Evolutionary conservation across 768 basidiomycete species (phyloP), one percentile per base, ranked within the genome.

Genomic region (Lanmaoa pseudosensibilis): DNA sequence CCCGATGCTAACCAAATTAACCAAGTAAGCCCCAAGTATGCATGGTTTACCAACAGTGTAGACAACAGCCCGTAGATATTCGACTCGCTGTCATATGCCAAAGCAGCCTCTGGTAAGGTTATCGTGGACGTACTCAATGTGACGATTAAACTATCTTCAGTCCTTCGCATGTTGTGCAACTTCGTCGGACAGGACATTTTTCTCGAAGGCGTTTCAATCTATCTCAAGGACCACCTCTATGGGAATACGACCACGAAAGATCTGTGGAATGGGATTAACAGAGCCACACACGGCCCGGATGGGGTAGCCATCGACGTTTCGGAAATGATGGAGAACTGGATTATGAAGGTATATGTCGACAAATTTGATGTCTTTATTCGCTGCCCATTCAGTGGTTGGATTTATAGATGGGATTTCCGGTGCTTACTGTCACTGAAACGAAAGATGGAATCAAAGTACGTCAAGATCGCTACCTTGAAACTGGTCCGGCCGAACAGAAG

Each of bases 391-490:
- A 41, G 33, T 55, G 43, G 21, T 8, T 33, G 40, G 18, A n/a
- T 23, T 36, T 54, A 45, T 46, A 80, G 81, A 78, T 83, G 55
- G 97, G 97, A 16, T 98, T 88, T 78, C 97, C 97, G 2, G 86
- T 98, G 25, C 70, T 98, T 53, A 89, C 85, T 33, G 92, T 98
- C 44, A 88, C 84, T 2, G 94, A 98, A 73, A 81, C 78, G 13
- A 70, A 77, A 1, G 82, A 80, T 43, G 87, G 87, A 11, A 85
- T 99, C 63, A 80, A 78, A 54, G 79, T 98, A 52, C 84, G 86
- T 34, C 97, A 98, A 74, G 91, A 97, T 69, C 82, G 97, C 19
- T 98, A 97, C 81, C 77, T 98, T 46, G 88, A 92, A 67, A 90
- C 87, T 0, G 95, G 94, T 0, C 81, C 80, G 58, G 85, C 84